Percentiles rank a stretch among this genome's conserved stretches.
These are phyloP conservation scores for Nicotiana obtusifolia DNA, from an alignment of 257 asterid species.

Conservation along the genomic window DNA sequence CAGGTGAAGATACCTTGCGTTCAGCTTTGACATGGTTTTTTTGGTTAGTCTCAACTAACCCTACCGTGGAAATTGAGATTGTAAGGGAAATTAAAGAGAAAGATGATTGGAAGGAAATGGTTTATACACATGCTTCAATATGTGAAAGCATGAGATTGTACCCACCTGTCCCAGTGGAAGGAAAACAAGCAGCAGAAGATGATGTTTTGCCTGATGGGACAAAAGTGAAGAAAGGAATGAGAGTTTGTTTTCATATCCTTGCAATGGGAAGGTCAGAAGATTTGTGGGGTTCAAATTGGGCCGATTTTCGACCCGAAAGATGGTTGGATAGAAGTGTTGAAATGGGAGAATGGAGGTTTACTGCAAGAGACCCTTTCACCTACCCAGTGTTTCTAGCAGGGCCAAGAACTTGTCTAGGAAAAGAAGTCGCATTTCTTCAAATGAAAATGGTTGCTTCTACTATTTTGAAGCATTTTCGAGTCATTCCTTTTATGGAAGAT, in stretches of 20 bases:
- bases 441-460: background rate
- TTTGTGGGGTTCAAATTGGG: background rate
- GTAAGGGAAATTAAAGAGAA: no score
- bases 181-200: background rate
- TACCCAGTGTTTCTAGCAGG: conserved; percentile 4
- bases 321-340: background rate
- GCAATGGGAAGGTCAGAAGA: background rate
- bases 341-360: background rate
- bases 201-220: conserved; percentile 6
- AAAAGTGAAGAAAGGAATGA: background rate
- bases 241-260: background rate
- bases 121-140: no score
- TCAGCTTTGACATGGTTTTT: no score
- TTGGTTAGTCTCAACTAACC: no score
- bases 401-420: background rate
- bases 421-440: background rate
- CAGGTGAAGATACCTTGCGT: background rate
- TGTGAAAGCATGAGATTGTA: no score
- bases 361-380: background rate
- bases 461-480: background rate
- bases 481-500: background rate
- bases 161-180: no score
- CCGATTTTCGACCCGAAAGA: background rate
- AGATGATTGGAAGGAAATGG: no score
- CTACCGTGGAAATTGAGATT: no score